Conservation (phyloP, 306 rosid genomes). For the Castanea crenata region DNA sequence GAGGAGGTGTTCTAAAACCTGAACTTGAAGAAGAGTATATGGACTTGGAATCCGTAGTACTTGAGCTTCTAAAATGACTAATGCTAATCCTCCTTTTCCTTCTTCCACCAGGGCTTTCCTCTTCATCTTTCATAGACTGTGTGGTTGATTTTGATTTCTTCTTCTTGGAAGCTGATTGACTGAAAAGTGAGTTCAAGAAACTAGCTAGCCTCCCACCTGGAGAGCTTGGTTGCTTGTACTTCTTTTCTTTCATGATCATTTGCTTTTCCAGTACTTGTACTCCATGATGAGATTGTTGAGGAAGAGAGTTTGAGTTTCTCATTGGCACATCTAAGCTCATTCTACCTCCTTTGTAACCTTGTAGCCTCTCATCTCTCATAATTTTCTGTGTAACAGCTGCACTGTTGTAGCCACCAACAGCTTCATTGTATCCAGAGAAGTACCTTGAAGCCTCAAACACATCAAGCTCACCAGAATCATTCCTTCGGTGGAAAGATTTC, state of each 20-base stretch:
- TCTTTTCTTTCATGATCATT: constrained; percentile 54
- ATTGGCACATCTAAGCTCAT: constrained; percentile 92
- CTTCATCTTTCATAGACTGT: constrained; percentile 78
- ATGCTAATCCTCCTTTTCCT: constrained; percentile 84
- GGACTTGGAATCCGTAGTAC: constrained; percentile 55
- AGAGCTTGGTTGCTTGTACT: constrained; percentile 85
- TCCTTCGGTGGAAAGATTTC: constrained; percentile 64
- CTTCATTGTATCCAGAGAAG: constrained; percentile 84
- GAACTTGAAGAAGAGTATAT: constrained; percentile 61
- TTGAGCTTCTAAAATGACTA: constrained; percentile 82
- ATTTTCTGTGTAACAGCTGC: constrained; percentile 46
- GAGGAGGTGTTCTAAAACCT: constrained; percentile 83
- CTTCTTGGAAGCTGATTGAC: constrained; percentile 81
- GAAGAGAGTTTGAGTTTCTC: constrained; percentile 62
- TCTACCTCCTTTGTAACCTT: constrained; percentile 53
- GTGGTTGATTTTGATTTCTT: constrained; percentile 71
- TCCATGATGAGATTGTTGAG: constrained; percentile 48
- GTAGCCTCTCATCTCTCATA: constrained; percentile 48
- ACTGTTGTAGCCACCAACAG: constrained; percentile 27
- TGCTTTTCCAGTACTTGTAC: constrained; percentile 38
- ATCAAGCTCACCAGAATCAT: constrained; percentile 77
- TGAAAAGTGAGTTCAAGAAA: constrained; percentile 91
- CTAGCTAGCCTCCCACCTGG: constrained; percentile 93
- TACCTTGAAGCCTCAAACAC: constrained; percentile 90
- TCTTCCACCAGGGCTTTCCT: constrained; percentile 69